phyloP scores from a whole-genome alignment of 345 rosid species.

The Lepidium didymum region DNA sequence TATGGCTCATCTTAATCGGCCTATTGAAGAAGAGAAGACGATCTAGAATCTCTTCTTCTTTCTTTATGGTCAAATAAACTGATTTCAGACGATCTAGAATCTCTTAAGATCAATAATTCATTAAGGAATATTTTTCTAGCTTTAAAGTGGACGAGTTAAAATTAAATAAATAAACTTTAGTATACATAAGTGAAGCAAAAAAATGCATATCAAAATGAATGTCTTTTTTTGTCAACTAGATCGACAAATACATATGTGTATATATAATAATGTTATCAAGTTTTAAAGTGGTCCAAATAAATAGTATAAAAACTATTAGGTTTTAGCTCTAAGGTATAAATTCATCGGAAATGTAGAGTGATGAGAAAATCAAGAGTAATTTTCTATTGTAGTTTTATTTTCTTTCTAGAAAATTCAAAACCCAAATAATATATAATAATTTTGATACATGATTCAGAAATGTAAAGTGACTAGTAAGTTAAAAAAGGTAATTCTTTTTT shows the following conservation, averaged over 20 bases:
- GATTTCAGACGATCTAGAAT: background rate
- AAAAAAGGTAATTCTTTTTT: too few relatives aligned
- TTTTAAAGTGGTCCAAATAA: background rate
- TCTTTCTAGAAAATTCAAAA: too few relatives aligned
- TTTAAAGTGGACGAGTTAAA: background rate
- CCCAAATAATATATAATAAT: too few relatives aligned
- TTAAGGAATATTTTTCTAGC: background rate
- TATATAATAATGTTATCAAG: too few relatives aligned
- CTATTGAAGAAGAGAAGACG: background rate
- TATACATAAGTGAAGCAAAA: too few relatives aligned
- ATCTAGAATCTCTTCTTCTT: background rate
- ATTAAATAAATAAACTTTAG: background rate
- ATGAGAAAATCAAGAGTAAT: background rate
- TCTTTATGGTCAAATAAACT: too few relatives aligned
- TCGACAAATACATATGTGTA: too few relatives aligned
- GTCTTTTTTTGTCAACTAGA: too few relatives aligned
- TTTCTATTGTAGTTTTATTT: too few relatives aligned
- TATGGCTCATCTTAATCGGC: background rate
- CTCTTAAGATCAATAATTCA: background rate
- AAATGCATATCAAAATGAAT: too few relatives aligned
- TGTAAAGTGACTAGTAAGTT: too few relatives aligned
- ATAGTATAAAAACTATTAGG: background rate
- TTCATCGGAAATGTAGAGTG: background rate
- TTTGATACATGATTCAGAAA: too few relatives aligned
- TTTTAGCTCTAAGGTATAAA: background rate